These are phyloP conservation scores for Beauveria caledonica DNA, from an alignment of 2,329 filamentous ascomycete species.

Conservation along the genomic window DNA sequence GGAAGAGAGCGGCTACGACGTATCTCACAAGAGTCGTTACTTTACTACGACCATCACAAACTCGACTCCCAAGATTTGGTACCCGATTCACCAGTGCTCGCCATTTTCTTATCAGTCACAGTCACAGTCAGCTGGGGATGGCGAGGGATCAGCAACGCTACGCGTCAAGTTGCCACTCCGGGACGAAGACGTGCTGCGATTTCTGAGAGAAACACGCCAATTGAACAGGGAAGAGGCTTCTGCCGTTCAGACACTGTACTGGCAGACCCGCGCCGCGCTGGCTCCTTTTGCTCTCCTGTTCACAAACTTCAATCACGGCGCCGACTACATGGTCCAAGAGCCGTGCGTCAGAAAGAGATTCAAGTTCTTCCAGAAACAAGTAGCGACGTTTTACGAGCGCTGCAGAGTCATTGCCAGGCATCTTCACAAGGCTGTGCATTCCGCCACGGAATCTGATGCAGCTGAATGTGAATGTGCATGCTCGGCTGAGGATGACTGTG, in stretches of 20 bases:
- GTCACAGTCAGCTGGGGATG: neutral
- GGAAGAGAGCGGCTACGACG: neutral
- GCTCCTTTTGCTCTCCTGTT: slow-evolving; percentile 8
- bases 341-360: slow-evolving; percentile 3
- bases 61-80: neutral
- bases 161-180: neutral
- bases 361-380: neutral
- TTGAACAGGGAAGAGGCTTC: neutral
- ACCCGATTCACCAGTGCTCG: neutral
- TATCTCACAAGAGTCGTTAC: neutral
- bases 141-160: neutral
- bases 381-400: slow-evolving; percentile 2
- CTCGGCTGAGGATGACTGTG: neutral
- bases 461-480: neutral
- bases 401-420: slow-evolving; percentile 3
- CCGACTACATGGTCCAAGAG: neutral
- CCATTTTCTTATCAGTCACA: neutral
- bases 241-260: slow-evolving; percentile 2
- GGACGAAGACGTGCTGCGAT: neutral
- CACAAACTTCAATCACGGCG: slow-evolving; percentile 2
- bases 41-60: neutral
- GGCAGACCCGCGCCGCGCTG: neutral
- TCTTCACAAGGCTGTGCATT: neutral
- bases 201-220: neutral
- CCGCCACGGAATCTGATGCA: neutral